Evolutionary conservation across 352 stramenopile genomes (phyloP).

Genomic region (Lagenidium sp.): DNA sequence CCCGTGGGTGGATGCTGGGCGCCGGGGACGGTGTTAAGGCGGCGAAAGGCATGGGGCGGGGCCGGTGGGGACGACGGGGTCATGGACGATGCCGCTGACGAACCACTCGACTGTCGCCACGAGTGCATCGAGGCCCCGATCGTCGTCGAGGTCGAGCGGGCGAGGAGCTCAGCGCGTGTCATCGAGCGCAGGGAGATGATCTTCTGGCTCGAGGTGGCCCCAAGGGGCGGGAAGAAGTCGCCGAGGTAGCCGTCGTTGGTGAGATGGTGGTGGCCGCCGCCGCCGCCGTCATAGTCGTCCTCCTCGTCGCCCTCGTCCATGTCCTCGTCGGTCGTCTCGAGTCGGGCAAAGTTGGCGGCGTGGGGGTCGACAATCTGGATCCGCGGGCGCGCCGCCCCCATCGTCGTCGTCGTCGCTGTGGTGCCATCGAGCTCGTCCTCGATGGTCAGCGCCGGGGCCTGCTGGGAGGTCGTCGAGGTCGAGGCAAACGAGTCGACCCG

Average conservation of each 20-base stretch:
- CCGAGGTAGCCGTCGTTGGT: conserved; percentile 12
- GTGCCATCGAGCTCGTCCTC: too few species aligned
- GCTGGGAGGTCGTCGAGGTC: conserved; percentile 5
- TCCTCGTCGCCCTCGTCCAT: conserved; percentile 11
- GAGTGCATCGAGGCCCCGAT: conserved; percentile 9
- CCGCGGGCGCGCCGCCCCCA: too few species aligned
- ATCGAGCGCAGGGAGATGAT: conserved; percentile 59
- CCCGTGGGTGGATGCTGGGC: too few species aligned
- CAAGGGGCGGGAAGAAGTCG: background rate
- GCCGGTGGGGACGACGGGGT: too few species aligned
- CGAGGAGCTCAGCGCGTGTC: conserved; percentile 3
- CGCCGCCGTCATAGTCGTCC: background rate
- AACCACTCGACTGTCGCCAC: conserved; percentile 1
- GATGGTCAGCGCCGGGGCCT: background rate
- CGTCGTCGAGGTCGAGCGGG: conserved; percentile 1
- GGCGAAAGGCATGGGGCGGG: too few species aligned
- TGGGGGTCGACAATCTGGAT: too few species aligned
- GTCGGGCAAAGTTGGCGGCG: background rate
- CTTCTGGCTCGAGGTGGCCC: conserved; percentile 24
- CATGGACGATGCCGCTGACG: too few species aligned
- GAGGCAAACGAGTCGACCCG: conserved; percentile 21
- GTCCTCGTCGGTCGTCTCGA: too few species aligned
- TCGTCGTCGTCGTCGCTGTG: too few species aligned
- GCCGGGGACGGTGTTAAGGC: too few species aligned
- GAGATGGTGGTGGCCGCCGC: conserved; percentile 1